Conservation (phyloP, 208 protist genomes). For the Crithidia fasciculata region DNA sequence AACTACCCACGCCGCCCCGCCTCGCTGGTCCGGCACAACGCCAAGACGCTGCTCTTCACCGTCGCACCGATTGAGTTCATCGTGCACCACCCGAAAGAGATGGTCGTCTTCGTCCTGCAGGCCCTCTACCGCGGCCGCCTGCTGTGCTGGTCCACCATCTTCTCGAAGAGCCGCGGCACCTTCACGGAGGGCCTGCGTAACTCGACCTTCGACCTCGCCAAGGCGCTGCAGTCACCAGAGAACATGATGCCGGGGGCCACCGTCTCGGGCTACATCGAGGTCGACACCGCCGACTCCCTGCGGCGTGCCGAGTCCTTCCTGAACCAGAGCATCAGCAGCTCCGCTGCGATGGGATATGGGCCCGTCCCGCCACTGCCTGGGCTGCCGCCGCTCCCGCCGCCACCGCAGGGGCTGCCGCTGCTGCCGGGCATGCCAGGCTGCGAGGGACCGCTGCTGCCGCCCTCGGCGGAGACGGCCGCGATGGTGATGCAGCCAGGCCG, state of each 20-base stretch:
- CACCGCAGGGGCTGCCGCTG: conserved; percentile 34
- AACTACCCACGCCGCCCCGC: conserved; percentile 28
- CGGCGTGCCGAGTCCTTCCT: conserved; percentile 43
- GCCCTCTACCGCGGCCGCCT: conserved; percentile 44
- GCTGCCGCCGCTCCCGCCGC: conserved; percentile 37
- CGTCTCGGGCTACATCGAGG: conserved; percentile 50
- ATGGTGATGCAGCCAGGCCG: conserved; percentile 31
- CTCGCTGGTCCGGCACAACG: conserved; percentile 33
- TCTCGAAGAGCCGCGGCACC: conserved; percentile 27
- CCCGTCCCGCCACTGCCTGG: conserved; percentile 30
- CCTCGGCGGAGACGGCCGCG: conserved; percentile 1
- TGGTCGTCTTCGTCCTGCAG: conserved; percentile 64
- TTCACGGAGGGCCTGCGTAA: conserved; percentile 58
- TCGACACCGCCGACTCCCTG: conserved; percentile 38
- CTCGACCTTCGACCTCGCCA: conserved; percentile 51
- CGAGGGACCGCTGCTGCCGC: conserved; percentile 51
- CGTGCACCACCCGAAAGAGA: conserved; percentile 43
- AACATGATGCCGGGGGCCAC: conserved; percentile 36
- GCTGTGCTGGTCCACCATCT: conserved; percentile 66
- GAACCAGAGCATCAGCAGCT: conserved; percentile 6
- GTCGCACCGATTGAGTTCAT: conserved; percentile 52
- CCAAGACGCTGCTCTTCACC: conserved; percentile 44
- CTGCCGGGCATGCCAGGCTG: conserved; percentile 61
- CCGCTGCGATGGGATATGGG: not conserved
- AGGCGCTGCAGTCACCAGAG: conserved; percentile 43